phyloP scores from a whole-genome alignment of 345 rosid genomes.

The Linum lewisii region DNA sequence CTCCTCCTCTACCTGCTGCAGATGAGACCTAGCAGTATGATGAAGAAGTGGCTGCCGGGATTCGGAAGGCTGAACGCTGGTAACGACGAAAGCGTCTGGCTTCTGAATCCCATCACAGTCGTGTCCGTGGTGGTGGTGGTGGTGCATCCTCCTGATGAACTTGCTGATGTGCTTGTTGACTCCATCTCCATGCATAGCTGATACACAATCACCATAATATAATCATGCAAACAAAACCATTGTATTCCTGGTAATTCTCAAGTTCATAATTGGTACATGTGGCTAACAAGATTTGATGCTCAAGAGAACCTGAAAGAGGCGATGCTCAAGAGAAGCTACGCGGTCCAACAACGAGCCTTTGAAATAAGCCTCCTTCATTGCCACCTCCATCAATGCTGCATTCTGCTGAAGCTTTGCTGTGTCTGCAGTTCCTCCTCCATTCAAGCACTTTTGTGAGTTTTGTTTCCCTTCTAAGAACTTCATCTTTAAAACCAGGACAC shows the following conservation, averaged over 20 bases:
- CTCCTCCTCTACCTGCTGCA: not conserved
- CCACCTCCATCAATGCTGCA: slow-evolving; percentile 35
- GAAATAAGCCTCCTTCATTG: slow-evolving; percentile 46
- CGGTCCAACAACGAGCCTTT: slow-evolving; percentile 74
- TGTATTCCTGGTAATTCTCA: no score
- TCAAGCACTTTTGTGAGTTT: slow-evolving; percentile 23
- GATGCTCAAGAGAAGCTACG: slow-evolving; percentile 52
- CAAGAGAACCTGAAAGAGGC: slow-evolving; percentile 51
- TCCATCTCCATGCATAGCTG: slow-evolving; percentile 70
- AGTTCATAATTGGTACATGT: no score
- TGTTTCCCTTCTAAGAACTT: slow-evolving; percentile 54
- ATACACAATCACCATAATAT: not conserved
- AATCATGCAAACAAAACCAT: no score
- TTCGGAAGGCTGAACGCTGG: slow-evolving; percentile 29
- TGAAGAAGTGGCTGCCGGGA: slow-evolving; percentile 7
- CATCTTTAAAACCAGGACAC: slow-evolving; percentile 26
- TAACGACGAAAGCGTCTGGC: slow-evolving; percentile 26
- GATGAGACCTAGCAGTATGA: not conserved
- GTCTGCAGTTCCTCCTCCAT: slow-evolving; percentile 16
- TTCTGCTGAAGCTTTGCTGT: slow-evolving; percentile 15
- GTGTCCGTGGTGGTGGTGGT: not conserved
- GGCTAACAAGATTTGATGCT: not conserved
- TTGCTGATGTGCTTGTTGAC: slow-evolving; percentile 38
- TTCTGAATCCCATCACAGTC: slow-evolving; percentile 23
- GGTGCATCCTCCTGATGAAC: slow-evolving; percentile 38